Percentiles rank a stretch among this genome's conserved stretches.
phyloP scores from a whole-genome alignment of 2,329 filamentous ascomycete species.

The Cyphellophora europaea region DNA sequence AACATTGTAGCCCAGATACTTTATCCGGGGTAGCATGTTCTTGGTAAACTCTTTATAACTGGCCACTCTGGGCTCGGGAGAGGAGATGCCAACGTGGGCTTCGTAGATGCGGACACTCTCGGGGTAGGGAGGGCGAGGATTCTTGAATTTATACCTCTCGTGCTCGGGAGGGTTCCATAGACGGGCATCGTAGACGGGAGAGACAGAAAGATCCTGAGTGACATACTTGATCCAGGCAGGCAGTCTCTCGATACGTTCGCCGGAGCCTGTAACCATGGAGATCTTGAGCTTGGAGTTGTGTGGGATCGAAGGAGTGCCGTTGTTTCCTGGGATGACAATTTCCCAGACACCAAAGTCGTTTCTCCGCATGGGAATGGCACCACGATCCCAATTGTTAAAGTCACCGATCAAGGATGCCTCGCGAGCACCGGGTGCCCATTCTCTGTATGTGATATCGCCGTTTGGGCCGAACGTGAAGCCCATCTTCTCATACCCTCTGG shows the following conservation, averaged over 20 bases:
- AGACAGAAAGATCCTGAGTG: conserved; percentile 82
- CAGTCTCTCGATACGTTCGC: conserved; percentile 75
- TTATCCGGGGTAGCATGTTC: conserved; percentile 85
- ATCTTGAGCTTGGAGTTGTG: conserved; percentile 98
- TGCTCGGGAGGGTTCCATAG: conserved; percentile 88
- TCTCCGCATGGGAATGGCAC: conserved; percentile 79
- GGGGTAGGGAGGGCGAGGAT: conserved; percentile 73
- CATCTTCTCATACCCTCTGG: conserved; percentile 73
- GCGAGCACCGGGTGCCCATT: conserved; percentile 90
- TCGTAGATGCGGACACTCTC: conserved; percentile 87
- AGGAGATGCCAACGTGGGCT: conserved; percentile 96
- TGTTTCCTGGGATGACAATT: conserved; percentile 61
- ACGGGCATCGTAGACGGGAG: conserved; percentile 84
- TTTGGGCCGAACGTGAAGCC: conserved; percentile 74
- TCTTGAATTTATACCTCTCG: conserved; percentile 76
- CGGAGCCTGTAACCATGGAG: conserved; percentile 67
- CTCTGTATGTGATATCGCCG: conserved; percentile 80
- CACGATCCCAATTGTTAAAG: conserved; percentile 87
- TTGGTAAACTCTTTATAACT: conserved; percentile 97
- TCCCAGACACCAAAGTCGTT: conserved; percentile 81
- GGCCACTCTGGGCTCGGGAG: conserved; percentile 75
- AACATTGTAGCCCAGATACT: conserved; percentile 84
- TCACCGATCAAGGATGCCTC: conserved; percentile 84
- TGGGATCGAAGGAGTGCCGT: conserved; percentile 69
- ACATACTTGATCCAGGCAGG: conserved; percentile 97